Evolutionary conservation across 768 basidiomycete species (phyloP).

Genomic region (Panaeolus cyanescens): DNA sequence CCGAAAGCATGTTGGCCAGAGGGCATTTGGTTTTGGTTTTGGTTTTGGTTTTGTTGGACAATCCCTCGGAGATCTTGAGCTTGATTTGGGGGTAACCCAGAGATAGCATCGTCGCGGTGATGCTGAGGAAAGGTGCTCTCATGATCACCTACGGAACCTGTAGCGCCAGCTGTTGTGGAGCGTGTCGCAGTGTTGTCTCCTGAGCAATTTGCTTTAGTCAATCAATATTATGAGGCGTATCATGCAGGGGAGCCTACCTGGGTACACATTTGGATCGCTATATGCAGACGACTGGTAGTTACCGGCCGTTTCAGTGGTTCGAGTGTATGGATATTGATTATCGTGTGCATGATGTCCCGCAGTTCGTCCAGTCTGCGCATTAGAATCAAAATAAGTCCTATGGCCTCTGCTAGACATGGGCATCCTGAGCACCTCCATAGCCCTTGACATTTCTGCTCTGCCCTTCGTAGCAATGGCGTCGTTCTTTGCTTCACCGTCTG

Average conservation of each 20-base stretch:
- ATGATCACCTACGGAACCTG: neutral
- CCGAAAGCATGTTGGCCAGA: neutral
- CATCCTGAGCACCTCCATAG: constrained; percentile 30
- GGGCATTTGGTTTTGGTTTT: neutral
- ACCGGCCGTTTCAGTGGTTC: neutral
- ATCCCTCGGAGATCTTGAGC: constrained; percentile 12
- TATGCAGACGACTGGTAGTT: neutral
- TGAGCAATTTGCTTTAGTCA: neutral
- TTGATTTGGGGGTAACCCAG: constrained; percentile 15
- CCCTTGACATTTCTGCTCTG: constrained; percentile 39
- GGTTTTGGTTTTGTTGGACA: neutral
- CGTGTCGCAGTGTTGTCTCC: neutral
- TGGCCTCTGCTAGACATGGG: neutral
- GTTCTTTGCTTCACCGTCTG: constrained; percentile 26
- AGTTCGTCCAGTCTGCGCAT: neutral
- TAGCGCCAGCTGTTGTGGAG: neutral
- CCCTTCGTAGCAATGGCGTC: constrained; percentile 39
- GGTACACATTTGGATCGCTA: neutral
- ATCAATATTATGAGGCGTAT: too few relatives aligned
- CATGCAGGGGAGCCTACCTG: neutral
- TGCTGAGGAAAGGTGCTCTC: constrained; percentile 16
- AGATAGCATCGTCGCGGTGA: constrained; percentile 25
- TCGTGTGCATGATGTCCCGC: neutral
- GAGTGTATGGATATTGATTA: too few relatives aligned
- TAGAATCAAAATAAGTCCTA: neutral